Conservation (phyloP, 2,329 filamentous ascomycete genomes). For the Cryphonectria japonica region DNA sequence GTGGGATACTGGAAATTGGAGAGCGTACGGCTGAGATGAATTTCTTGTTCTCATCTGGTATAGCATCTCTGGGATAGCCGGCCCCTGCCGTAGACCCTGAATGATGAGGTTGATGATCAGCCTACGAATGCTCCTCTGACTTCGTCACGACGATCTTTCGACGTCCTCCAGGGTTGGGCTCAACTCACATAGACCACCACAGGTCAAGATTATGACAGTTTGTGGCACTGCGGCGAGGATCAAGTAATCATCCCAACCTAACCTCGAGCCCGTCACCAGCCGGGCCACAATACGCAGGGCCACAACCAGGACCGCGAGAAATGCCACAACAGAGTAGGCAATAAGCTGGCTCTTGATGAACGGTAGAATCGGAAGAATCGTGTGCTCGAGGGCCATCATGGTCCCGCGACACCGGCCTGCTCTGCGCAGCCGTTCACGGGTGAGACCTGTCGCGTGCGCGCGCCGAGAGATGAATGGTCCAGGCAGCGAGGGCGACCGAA, state of each 20-base stretch:
- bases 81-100: conserved; percentile 34
- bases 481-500: not conserved
- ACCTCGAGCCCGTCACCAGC: conserved; percentile 33
- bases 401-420: not conserved
- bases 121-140: not conserved
- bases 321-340: conserved; percentile 33
- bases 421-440: not conserved
- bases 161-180: not conserved
- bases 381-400: conserved; percentile 15
- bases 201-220: conserved; percentile 36
- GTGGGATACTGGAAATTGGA: not conserved
- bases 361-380: conserved; percentile 31
- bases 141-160: not conserved
- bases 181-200: conserved; percentile 39
- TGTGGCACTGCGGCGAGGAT: conserved; percentile 32
- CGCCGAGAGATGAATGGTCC: not conserved
- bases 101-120: conserved; percentile 3
- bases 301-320: conserved; percentile 34
- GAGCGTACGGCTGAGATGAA: conserved; percentile 15
- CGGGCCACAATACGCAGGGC: conserved; percentile 36
- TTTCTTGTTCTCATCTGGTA: conserved; percentile 31
- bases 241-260: conserved; percentile 45
- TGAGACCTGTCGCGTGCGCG: not conserved
- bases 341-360: conserved; percentile 36
- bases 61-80: conserved; percentile 34